Evolutionary conservation across 257 asterid genomes (phyloP), one percentile per base, ranked within the genome.

Genomic region (Solanum appendiculatum): DNA sequence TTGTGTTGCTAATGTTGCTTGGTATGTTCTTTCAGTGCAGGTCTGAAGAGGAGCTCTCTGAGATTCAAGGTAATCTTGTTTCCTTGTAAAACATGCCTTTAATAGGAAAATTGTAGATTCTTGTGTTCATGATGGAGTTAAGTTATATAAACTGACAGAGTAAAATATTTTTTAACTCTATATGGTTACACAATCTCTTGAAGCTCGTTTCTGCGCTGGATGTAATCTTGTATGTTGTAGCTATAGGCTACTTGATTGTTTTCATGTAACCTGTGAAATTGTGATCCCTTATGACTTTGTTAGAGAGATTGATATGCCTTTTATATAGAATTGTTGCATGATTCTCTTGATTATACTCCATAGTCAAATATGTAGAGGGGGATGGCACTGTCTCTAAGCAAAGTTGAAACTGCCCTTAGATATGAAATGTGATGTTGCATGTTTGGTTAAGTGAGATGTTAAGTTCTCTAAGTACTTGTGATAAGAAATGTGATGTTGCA

Each of bases 11-110:
- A 87, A 90, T 90, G 39, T 83, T 90, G 90, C 85, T 91, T 89
- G 63, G 89, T 89, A 85, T 93, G 91, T 85, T 91, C 87, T 90
- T 93, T 93, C 95, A 95, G 97, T 90, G 97, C 99, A 97, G 99
- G 99, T 97, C 99, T 92, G 99, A 97, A 88, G 98, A 95, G 94
- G 99, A 97, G 95, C 98, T 97, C 88, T 92, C 92, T 90, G 98
- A 97, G 93, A 93, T 97, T 93, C 98, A 93, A 92, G 99, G 99
- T 96, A 89, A 89, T 78, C 15, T 86, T 10, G 12, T 75, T 68
- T 86, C 51, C 39, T 68, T 20, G 66, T 42, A 36, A 9, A 46
- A 80, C 16, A 46, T 80, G 40, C 68, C 39, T 27, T 44, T 78
- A 16, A 44, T 4, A 44, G 37, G 64, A 80, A 80, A 80, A 8